Base-by-base conservation (phyloP, 176 grass and related monocot genomes). In the Cenchrus fungigraminus region DNA sequence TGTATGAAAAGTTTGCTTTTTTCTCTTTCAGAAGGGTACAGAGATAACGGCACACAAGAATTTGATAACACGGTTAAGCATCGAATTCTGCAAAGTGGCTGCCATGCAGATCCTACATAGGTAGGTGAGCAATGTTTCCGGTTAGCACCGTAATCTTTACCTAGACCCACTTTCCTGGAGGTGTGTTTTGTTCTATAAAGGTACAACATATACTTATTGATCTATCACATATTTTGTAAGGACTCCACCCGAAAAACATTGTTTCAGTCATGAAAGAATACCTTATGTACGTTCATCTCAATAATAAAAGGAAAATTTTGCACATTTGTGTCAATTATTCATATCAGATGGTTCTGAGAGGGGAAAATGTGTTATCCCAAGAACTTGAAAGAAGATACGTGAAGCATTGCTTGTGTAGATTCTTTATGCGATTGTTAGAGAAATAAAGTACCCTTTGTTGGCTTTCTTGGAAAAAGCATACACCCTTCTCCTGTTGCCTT, bases 401-500 rank as follows among this genome's bases (percentile, higher is more conserved):
- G 68, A 80, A 84, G 17, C 66, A 56, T 43, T 84, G 71, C 75
- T 28, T 63, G 17, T 47, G 47, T 19, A 80, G 54, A 84, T 57
- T 87, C 46, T 90, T 20, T 85, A 11, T 16, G 72, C 34, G 69
- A 62, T 22, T 43, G 12, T 50, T 25, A 7, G 78, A 45, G 69
- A 91, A 54, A 79, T 74, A 74, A 19, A 79, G 63, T 43, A 73
- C 84, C 84, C 43, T 76, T 62, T 68, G 16, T 69, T 68, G 16
- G 80, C 42, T 90, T 46, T 83, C 59, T 40, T 64, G 32, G 62
- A 54, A 70, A 75, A 84, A 70, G 70, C 49, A 62, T 46, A 79
- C 54, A 76, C 20, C 54, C 60, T 55, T 74, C 75, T 74, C 75
- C 29, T 66, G 28, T 72, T 69, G 31, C 91, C 84, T 84, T 89